Base-by-base conservation (phyloP, 2,329 filamentous ascomycete species). In the Calonectria fujianensis region DNA sequence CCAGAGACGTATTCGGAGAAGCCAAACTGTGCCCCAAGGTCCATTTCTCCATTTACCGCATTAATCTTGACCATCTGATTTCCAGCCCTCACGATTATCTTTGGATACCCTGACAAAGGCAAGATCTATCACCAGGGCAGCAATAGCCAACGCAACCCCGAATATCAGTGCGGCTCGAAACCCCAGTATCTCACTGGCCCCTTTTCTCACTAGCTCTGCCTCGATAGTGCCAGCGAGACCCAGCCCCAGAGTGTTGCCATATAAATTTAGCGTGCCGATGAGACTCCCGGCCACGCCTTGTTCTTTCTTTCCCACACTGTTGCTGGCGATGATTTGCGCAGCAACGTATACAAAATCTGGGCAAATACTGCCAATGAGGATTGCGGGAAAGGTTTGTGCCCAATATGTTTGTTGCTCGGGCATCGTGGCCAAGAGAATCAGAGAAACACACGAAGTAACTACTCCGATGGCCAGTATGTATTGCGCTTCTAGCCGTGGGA, bases 311-410 rank as follows among this genome's bases (percentile, higher is more conserved):
- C 79, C 83, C 37, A 91, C 89, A 0, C 85, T 86, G 71, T 90
- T 90, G 69, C 89, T 90, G 0, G 89, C 88, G 69, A 91, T 89
- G 6, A 91, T 88, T 73, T 90, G 88, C 0, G 88, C 88, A 0
- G 87, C 88, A 0, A 88, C 87, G 69, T 87, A 90, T 7, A 89
- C 84, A 3, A 90, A 85, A 73, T 91, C 89, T 0, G 88, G 88
- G 37, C 86, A 88, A 52, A 77, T 87, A 3, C 82, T 78, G 7
- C 77, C 77, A 1, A 86, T 35, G 0, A 85, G 1, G 51, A 80
- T 78, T 1, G 85, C 83, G 0, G 85, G 87, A 65, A 90, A 90
- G 0, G 81, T 76, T 70, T 86, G 84, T 84, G 76, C 73, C 82
- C 82, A 83, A 39, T 81, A 90, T 0, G 80, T 84, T 74, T 89